These are phyloP conservation scores for Polygonum maritimum DNA, from an alignment of 148 eudicot genomes.

Conservation along the genomic window DNA sequence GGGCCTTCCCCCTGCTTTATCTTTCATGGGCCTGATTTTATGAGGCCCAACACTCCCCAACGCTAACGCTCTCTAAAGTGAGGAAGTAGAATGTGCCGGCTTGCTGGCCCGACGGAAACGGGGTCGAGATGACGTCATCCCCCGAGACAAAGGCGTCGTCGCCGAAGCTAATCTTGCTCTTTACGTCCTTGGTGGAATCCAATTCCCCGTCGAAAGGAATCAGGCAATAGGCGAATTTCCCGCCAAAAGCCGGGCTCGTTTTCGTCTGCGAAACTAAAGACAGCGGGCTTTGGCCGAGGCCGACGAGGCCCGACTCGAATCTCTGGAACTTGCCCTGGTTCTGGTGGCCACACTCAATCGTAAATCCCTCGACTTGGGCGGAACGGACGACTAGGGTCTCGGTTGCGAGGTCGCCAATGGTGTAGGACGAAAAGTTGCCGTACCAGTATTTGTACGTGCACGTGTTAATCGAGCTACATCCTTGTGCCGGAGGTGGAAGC, in stretches of 20 bases:
- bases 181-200: conserved; percentile 8
- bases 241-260: conserved; percentile 1
- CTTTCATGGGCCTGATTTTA: no score
- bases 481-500: not conserved
- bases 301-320: conserved; percentile 17
- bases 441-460: conserved; percentile 6
- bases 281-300: conserved; percentile 27
- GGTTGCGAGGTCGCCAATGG: conserved; percentile 20
- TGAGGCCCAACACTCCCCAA: no score
- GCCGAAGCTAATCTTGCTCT: conserved; percentile 51
- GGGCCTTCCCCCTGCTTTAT: no score
- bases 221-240: conserved; percentile 37
- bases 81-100: conserved; percentile 32
- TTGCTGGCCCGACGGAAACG: conserved; percentile 11
- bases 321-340: conserved; percentile 11
- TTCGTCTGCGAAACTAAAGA: conserved; percentile 22
- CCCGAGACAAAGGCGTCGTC: conserved; percentile 26
- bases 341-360: conserved; percentile 20
- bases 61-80: conserved; percentile 26
- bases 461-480: not conserved
- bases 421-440: conserved; percentile 13
- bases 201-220: conserved; percentile 2
- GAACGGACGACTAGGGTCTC: conserved; percentile 23
- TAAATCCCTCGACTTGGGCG: not conserved
- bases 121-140: conserved; percentile 33